Conservation (phyloP, 2,329 filamentous ascomycete genomes). For the Pyrenochaeta sp. region DNA sequence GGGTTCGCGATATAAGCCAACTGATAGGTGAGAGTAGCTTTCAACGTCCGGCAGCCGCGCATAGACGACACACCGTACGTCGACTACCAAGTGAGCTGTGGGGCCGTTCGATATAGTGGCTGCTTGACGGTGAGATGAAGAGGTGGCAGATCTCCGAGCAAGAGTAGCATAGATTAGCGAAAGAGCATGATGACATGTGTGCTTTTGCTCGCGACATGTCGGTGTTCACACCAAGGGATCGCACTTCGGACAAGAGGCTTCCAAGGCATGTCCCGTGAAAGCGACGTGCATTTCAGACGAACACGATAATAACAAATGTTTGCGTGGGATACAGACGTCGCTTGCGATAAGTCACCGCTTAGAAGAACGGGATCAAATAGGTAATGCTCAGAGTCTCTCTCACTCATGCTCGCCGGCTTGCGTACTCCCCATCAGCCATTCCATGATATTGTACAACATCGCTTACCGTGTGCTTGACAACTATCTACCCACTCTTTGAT, state of each 20-base stretch:
- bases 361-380: neutral
- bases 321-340: neutral
- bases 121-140: neutral
- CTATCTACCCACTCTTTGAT: neutral
- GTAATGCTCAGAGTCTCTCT: neutral
- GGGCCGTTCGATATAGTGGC: neutral
- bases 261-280: neutral
- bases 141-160: neutral
- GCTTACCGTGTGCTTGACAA: neutral
- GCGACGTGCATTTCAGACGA: neutral
- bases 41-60: neutral
- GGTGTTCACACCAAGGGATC: neutral
- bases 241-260: neutral
- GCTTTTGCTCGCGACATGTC: slow-evolving; percentile 10
- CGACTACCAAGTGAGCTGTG: neutral
- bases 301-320: neutral
- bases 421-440: too few relatives aligned
- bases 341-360: neutral
- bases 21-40: neutral
- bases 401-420: neutral
- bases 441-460: neutral
- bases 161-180: neutral
- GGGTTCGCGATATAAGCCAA: neutral
- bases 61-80: neutral
- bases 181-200: slow-evolving; percentile 4